phyloP scores from a whole-genome alignment of 139 green algal species.

The Asterochloris erici region DNA sequence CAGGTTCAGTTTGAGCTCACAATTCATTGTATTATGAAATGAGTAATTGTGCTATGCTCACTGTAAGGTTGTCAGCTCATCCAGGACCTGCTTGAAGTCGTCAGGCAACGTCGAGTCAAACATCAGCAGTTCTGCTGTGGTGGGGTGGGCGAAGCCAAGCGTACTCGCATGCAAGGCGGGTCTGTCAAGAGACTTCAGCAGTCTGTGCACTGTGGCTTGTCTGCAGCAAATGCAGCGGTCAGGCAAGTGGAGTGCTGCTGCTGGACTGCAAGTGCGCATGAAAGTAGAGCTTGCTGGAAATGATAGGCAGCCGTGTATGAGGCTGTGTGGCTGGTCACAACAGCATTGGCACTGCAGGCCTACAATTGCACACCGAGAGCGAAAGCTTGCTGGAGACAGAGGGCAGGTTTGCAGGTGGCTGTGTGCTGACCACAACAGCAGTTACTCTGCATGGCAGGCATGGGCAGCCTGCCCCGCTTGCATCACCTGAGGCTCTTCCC shows the following conservation, averaged over 20 bases:
- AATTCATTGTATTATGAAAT: background rate
- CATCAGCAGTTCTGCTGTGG: slow-evolving; percentile 43
- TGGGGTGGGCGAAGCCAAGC: slow-evolving; percentile 77
- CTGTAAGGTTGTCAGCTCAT: background rate
- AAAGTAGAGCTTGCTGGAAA: background rate
- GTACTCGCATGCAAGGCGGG: slow-evolving; percentile 82
- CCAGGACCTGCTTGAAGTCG: slow-evolving; percentile 47
- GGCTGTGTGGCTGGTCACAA: too few species aligned
- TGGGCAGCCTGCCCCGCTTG: background rate
- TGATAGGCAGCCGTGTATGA: background rate
- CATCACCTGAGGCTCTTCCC: slow-evolving; percentile 11
- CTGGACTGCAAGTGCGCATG: background rate
- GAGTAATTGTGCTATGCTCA: background rate
- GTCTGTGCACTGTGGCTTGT: slow-evolving; percentile 19
- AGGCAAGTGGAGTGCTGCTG: background rate
- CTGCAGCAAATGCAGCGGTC: slow-evolving; percentile 20
- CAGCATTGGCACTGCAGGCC: background rate
- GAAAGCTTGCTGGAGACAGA: background rate
- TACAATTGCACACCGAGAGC: background rate
- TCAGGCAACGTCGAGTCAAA: slow-evolving; percentile 63
- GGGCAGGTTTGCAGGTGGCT: background rate
- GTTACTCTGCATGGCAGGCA: background rate
- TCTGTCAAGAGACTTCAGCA: slow-evolving; percentile 42
- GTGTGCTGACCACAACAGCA: background rate
- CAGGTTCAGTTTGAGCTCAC: background rate